Base-by-base conservation (phyloP, 2,329 filamentous ascomycete species). In the Penicillium nordicum region DNA sequence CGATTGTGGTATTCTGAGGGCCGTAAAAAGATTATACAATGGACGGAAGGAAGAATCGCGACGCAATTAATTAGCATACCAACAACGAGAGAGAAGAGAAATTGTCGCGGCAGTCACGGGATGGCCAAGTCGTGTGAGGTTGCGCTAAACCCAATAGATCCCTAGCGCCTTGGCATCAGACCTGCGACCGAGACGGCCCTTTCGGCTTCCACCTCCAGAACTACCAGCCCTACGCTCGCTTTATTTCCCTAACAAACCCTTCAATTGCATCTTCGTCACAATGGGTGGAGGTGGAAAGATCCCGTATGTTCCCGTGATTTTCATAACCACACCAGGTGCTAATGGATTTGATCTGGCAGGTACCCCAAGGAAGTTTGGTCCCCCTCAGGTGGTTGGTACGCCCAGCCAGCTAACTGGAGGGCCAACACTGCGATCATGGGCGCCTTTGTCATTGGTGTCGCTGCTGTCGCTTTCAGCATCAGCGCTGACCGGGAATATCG, bases 351-450 rank as follows among this genome's bases (percentile, higher is more conserved):
- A 58, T 44, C 51, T 51, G 44, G 52, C 69, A 96, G 91, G 72
- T 96, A 96, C 79, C 92, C 92, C 76, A 97, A 96, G 83, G 93
- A 99, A 83, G 91, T 99, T 83, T 99, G 94, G 94, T 97, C 94
- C 72, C 94, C 94, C 60, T 83, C 93, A 64, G 94, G 94, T 83
- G 94, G 94, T 78, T 99, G 94, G 94, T 99, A 99, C 78, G 80
- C 88, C 53, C 93, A 96, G 75, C 94, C 94, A 52, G 82, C 84
- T 66, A 99, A 99, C 83, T 99, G 94, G 94, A 94, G 89, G 76
- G 79, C 80, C 69, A 99, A 99, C 81, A 99, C 94, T 5, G 82
- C 88, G 53, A 81, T 94, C 65, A 86, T 92, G 72, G 84, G 84
- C 58, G 82, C 80, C 46, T 83, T 88, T 54, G 80, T 94, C 50